Base-by-base conservation (phyloP, 345 rosid genomes). In the Hibiscus syriacus region DNA sequence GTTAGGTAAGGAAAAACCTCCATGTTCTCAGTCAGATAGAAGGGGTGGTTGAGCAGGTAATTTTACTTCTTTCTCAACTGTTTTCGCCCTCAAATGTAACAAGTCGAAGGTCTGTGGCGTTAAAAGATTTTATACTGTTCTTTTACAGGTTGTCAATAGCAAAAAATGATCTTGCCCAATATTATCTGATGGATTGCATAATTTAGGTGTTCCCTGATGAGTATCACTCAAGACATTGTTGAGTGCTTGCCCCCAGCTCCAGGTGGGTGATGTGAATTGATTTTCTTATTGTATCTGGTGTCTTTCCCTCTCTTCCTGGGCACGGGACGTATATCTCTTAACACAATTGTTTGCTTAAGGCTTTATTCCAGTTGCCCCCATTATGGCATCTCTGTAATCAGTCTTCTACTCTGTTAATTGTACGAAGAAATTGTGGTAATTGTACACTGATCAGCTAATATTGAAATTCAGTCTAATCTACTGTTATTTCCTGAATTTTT, bases 181-280 rank as follows among this genome's bases (percentile, higher is more conserved):
- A 82, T 68, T 92, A 92, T 75, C 78, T 92, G 77, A 92, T 92
- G 96, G 95, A 92, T 80, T 92, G 98, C 83, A 76, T 92, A 61
- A 92, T 92, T n/a, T n/a, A n/a, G n/a, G n/a, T 32, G 66, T 92
- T 89, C 76, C 96, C 98, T 2, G 98, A 92, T 77, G 98, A 87
- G 76, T 87, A 92, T 68, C 98, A 89, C 96, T 92, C 49, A 95
- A 92, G 76, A 79, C 82, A 16, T 70, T 89, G 67, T 76, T 92
- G 82, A 83, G 90, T 67, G n/a, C n/a, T n/a, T n/a, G n/a, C n/a
- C n/a, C n/a, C n/a, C n/a, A n/a, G n/a, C n/a, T n/a, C n/a, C n/a
- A 86, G 89, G 96, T 92, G 58, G 20, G 69, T 77, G 34, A 20
- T 29, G 29, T n/a, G 6, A 27, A 8, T 16, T 32, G 11, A 19